A percentile compares a stretch with the other conserved stretches of the same genome.
These are phyloP conservation scores for Hapsidospora chrysogenum DNA, from an alignment of 495 filamentous ascomycete species.

Conservation along the genomic window DNA sequence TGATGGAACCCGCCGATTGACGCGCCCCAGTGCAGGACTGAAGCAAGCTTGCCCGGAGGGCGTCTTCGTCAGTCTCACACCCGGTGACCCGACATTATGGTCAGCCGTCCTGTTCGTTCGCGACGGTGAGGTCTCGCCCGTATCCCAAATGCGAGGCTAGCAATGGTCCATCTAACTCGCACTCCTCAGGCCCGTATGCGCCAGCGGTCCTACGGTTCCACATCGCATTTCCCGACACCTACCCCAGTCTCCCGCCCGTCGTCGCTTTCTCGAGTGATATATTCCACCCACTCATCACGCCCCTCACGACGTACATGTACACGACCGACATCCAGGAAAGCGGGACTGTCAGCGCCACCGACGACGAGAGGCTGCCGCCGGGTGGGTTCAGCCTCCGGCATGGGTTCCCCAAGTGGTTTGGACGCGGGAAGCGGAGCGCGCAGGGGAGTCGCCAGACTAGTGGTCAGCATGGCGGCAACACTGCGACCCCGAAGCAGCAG, in stretches of 20 bases:
- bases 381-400: slow-evolving; percentile 78
- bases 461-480: no score
- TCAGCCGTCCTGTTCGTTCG: slow-evolving; percentile 81
- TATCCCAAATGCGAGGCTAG: neutral
- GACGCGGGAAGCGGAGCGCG: slow-evolving; percentile 15
- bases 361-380: slow-evolving; percentile 66
- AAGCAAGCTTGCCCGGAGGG: slow-evolving; percentile 68
- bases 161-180: neutral
- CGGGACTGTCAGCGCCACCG: slow-evolving; percentile 62
- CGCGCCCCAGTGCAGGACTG: slow-evolving; percentile 47
- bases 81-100: slow-evolving; percentile 67
- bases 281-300: slow-evolving; percentile 85
- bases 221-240: slow-evolving; percentile 67
- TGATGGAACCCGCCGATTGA: neutral
- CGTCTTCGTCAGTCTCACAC: slow-evolving; percentile 71
- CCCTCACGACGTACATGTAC: slow-evolving; percentile 80
- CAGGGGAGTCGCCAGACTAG: slow-evolving; percentile 1
- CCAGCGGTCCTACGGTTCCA: slow-evolving; percentile 79
- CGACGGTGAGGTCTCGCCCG: slow-evolving; percentile 39
- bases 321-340: slow-evolving; percentile 52
- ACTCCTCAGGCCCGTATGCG: slow-evolving; percentile 59
- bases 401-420: slow-evolving; percentile 84
- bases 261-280: slow-evolving; percentile 81
- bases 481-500: neutral
- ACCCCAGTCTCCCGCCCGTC: slow-evolving; percentile 63